These are phyloP conservation scores for Alternaria brassicae DNA, from an alignment of 2,329 filamentous ascomycete genomes.

Conservation along the genomic window DNA sequence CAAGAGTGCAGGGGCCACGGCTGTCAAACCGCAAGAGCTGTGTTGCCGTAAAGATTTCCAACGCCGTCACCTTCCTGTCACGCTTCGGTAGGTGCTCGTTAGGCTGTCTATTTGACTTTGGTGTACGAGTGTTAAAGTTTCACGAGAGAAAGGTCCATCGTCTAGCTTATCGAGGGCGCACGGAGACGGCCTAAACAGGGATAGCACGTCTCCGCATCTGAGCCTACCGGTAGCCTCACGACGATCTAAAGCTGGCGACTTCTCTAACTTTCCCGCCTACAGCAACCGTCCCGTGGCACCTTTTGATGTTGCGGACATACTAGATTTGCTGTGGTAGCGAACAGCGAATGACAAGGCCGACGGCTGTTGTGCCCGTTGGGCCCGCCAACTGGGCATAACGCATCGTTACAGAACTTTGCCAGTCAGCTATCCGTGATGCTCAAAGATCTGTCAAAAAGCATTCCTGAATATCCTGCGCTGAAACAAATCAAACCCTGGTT, in stretches of 20 bases:
- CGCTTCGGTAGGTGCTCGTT: not conserved
- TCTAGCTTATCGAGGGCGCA: constrained; percentile 1
- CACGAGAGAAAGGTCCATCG: not conserved
- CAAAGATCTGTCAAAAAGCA: not conserved
- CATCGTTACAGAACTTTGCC: not conserved
- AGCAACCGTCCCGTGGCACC: not conserved
- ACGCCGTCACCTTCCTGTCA: not conserved
- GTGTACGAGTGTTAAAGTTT: constrained; percentile 2
- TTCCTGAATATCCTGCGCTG: not conserved
- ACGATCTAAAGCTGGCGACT: not conserved
- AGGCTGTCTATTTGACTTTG: not conserved
- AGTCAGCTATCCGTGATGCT: no score
- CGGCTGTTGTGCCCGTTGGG: not conserved
- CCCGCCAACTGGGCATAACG: not conserved
- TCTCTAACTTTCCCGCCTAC: constrained; percentile 2
- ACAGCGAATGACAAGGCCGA: not conserved
- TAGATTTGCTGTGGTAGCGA: not conserved
- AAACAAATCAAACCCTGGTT: not conserved
- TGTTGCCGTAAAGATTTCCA: not conserved
- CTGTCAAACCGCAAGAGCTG: not conserved
- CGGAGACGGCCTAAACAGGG: not conserved
- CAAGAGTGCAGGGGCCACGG: not conserved
- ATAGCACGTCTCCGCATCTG: not conserved
- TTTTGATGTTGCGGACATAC: not conserved
- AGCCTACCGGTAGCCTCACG: not conserved